These are phyloP conservation scores for Venturiaceae sp. DNA, from an alignment of 2,329 filamentous ascomycete genomes.

Conservation along the genomic window DNA sequence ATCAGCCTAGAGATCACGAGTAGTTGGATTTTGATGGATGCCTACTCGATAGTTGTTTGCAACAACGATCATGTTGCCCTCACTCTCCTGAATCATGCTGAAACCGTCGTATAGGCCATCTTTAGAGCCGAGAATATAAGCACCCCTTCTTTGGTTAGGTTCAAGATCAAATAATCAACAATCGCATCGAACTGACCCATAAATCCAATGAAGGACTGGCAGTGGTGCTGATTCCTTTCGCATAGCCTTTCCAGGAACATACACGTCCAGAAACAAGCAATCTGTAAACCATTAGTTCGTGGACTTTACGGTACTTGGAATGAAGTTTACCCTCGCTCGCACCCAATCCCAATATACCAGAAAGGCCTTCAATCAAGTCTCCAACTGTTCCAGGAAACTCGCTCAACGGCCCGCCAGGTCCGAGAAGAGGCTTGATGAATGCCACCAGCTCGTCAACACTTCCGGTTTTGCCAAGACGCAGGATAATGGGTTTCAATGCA, in stretches of 20 bases:
- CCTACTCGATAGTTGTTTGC: slow-evolving; percentile 40
- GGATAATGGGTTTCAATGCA: background rate
- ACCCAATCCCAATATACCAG: no score
- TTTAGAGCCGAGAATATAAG: background rate
- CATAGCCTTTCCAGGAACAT: slow-evolving; percentile 32
- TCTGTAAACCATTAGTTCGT: no score
- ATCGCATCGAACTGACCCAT: no score
- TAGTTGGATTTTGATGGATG: no score
- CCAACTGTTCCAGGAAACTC: no score
- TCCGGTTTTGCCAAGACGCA: background rate
- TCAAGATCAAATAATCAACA: no score
- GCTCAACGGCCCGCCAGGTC: no score
- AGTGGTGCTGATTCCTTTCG: background rate
- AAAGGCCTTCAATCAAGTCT: no score
- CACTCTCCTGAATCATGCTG: slow-evolving; percentile 12
- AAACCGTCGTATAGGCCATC: background rate
- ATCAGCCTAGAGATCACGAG: background rate
- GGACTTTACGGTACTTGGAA: no score
- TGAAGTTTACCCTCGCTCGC: no score
- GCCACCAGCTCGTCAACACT: background rate
- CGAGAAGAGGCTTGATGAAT: background rate
- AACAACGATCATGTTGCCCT: slow-evolving; percentile 35
- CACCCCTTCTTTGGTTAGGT: no score
- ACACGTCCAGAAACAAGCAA: slow-evolving; percentile 41
- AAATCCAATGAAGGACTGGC: no score